Base-by-base conservation (phyloP, 805 yeast genomes). In the Lachancea lanzarotensis region DNA sequence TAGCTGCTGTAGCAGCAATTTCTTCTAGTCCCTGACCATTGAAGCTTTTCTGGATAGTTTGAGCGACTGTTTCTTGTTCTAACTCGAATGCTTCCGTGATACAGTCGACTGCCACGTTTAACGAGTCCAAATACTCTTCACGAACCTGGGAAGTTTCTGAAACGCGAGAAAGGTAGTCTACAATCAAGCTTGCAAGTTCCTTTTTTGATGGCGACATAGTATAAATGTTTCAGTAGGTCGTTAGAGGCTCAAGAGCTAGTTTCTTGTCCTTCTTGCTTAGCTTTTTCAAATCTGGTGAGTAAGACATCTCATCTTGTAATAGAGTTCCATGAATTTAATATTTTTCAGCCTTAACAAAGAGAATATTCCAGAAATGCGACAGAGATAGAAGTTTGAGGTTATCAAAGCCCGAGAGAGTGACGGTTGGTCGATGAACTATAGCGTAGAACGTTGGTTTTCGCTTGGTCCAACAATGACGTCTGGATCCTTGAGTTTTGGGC, bases 41-140 rank as follows among this genome's bases (percentile, higher is more conserved):
- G 57, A 74, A 78, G 50, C 66, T 73, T 26, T 51, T 25, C 16
- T 63, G 48, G 11, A 68, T 50, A 8, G 65, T 49, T 4, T 62
- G 38, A 37, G 48, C 54, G 30, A 73, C 73, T 18, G 68, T 70
- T 20, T 75, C 81, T 53, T 74, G 73, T 52, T 75, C 72, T 20
- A 90, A 80, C 40, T 73, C 81, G 62, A 83, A 91, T 10, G 95
- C 88, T 56, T 90, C 98, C 19, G 85, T 78, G 46, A 93, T 78
- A 70, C 97, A 88, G 60, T 88, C 96, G 53, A 89, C 76, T 49
- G 98, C 98, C 42, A 91, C 95, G 53, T 89, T 96, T 54, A 91
- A 73, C 9, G 96, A 87, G 55, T 93, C 98, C 45, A 75, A 74
- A 60, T 81, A 86, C 52, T 91, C 98, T 50, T 81, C 84, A 31